Percentiles rank a stretch among this genome's conserved stretches.
Evolutionary conservation across 805 yeast species (phyloP).

Genomic region (Debaryomyces prosopidis): DNA sequence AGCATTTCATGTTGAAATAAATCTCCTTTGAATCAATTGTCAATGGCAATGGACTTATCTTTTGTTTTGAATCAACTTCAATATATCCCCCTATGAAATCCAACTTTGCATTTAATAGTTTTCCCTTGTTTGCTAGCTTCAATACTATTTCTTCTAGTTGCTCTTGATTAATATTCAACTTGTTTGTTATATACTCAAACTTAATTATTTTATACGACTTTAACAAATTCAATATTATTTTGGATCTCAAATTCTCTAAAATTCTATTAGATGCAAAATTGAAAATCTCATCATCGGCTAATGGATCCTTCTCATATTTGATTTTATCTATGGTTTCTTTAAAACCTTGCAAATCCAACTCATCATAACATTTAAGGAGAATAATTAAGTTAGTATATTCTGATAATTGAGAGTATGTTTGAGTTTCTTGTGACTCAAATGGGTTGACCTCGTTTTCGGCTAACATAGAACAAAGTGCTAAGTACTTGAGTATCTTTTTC

Average conservation of each 20-base stretch:
- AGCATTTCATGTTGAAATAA: slow-evolving; percentile 21
- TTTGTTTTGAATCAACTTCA: slow-evolving; percentile 8
- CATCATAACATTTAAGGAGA: slow-evolving; percentile 32
- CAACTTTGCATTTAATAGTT: slow-evolving; percentile 24
- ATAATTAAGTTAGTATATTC: slow-evolving; percentile 29
- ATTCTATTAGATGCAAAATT: slow-evolving; percentile 25
- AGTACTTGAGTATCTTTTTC: slow-evolving; percentile 56
- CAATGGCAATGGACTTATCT: slow-evolving; percentile 13
- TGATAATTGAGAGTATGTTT: slow-evolving; percentile 42
- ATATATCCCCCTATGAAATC: slow-evolving; percentile 28
- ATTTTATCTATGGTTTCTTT: slow-evolving; percentile 15
- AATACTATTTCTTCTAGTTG: slow-evolving; percentile 29
- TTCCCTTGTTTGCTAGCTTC: slow-evolving; percentile 30
- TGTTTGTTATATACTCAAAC: slow-evolving; percentile 24
- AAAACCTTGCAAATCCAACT: slow-evolving; percentile 23
- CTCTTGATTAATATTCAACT: slow-evolving; percentile 17
- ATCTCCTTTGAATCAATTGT: slow-evolving; percentile 21
- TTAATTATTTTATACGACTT: slow-evolving; percentile 30
- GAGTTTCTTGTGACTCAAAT: slow-evolving; percentile 71
- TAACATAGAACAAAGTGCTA: slow-evolving; percentile 60
- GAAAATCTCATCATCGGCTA: slow-evolving; percentile 32
- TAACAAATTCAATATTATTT: slow-evolving; percentile 26
- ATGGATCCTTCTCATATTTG: slow-evolving; percentile 18
- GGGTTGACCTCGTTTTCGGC: slow-evolving; percentile 69
- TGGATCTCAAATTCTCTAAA: slow-evolving; percentile 29